Conservation (phyloP, 1,284 basidiomycete genomes). For the Pisolithus thermaeus region DNA sequence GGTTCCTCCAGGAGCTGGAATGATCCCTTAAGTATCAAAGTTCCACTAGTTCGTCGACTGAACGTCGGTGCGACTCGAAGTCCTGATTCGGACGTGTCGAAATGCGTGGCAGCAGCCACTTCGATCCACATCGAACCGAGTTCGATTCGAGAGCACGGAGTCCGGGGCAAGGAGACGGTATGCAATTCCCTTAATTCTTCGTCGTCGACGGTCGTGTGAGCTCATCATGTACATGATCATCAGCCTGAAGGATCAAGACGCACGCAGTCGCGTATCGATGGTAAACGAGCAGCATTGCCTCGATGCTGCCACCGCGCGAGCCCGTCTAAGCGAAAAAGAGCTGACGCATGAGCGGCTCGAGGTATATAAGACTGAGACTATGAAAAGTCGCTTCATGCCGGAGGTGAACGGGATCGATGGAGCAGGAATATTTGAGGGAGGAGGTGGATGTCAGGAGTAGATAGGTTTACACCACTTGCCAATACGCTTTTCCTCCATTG, state of each 20-base stretch:
- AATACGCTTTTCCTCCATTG: no score
- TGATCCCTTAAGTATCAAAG: no score
- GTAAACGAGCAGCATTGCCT: constrained; percentile 68
- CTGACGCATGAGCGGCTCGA: constrained; percentile 74
- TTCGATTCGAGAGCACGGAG: no score
- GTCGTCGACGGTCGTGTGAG: not conserved
- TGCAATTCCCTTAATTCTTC: no score
- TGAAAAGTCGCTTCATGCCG: constrained; percentile 75
- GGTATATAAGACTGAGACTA: constrained; percentile 71
- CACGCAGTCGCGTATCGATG: constrained; percentile 80
- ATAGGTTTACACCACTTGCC: constrained; percentile 73
- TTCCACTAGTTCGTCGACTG: no score
- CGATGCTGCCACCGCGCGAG: constrained; percentile 90
- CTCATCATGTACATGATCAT: not conserved
- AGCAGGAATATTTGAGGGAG: constrained; percentile 80
- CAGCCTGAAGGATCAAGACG: constrained; percentile 83
- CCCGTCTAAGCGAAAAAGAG: constrained; percentile 89
- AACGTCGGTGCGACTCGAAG: no score
- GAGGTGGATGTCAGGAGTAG: constrained; percentile 65
- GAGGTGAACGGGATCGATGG: constrained; percentile 68
- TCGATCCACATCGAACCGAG: constrained; percentile 37
- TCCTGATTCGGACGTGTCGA: no score
- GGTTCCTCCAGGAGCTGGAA: no score
- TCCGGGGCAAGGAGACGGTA: constrained; percentile 66
- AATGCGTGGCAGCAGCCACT: no score